phyloP scores from a whole-genome alignment of 2,329 filamentous ascomycete species.

The Triangularia setosa region DNA sequence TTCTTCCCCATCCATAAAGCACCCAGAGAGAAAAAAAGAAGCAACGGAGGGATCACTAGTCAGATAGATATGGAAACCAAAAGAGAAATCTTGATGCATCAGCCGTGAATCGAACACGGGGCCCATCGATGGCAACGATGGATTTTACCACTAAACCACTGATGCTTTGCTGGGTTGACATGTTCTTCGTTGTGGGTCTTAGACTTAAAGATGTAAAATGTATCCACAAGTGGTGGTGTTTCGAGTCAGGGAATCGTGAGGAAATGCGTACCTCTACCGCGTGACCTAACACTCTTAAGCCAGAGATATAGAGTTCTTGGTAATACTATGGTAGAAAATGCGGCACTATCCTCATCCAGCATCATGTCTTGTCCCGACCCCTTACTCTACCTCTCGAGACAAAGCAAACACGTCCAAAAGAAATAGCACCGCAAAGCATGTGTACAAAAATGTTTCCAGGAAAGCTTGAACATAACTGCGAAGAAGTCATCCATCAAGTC shows the following conservation, averaged over 20 bases:
- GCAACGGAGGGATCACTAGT: not conserved
- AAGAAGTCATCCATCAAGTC: too few species aligned
- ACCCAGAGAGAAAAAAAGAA: not conserved
- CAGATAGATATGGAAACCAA: not conserved
- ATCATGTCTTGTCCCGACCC: too few species aligned
- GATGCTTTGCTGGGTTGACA: conserved; percentile 17
- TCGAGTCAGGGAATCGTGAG: not conserved
- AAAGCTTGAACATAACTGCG: too few species aligned
- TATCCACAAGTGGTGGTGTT: not conserved
- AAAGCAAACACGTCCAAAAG: too few species aligned
- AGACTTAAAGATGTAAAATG: not conserved
- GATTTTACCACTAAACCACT: conserved; percentile 54
- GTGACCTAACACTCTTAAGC: not conserved
- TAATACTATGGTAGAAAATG: too few species aligned
- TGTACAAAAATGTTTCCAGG: too few species aligned
- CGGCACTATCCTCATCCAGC: too few species aligned
- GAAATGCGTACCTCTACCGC: not conserved
- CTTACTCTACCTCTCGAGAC: too few species aligned
- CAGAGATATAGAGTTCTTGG: too few species aligned
- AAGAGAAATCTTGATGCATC: conserved; percentile 18
- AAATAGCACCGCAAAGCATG: too few species aligned
- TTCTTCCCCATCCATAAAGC: too few species aligned
- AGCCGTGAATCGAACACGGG: conserved; percentile 30
- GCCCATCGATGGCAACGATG: conserved; percentile 53
- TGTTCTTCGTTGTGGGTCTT: not conserved